phyloP scores from a whole-genome alignment of 441 rosid species.

The Erodium trifolium region DNA sequence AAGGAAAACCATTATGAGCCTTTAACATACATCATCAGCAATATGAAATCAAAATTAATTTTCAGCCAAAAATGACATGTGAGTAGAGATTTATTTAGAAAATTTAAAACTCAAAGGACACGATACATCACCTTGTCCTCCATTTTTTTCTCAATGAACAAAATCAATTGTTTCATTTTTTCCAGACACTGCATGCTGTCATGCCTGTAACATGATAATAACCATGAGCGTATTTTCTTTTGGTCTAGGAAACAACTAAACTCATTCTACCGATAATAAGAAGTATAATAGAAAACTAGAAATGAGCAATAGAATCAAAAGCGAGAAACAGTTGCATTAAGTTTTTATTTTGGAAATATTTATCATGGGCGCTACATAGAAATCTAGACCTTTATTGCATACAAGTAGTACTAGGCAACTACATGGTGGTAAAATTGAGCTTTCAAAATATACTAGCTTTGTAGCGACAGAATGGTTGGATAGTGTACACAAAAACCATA shows the following conservation, averaged over 20 bases:
- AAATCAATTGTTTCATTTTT: constrained; percentile 79
- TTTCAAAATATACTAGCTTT: background rate
- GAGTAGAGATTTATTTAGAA: background rate
- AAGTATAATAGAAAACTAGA: background rate
- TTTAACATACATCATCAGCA: background rate
- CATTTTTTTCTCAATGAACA: constrained; percentile 72
- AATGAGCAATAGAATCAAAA: too few relatives aligned
- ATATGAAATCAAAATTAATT: background rate
- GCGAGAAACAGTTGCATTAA: background rate
- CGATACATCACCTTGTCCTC: constrained; percentile 61
- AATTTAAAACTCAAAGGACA: constrained; percentile 4
- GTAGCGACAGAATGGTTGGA: constrained; percentile 3
- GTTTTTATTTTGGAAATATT: background rate
- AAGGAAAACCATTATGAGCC: constrained; percentile 11
- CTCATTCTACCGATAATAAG: background rate
- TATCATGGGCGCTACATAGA: background rate
- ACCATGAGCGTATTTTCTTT: constrained; percentile 12
- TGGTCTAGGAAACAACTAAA: background rate
- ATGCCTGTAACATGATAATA: constrained; percentile 62
- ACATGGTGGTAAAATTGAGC: constrained; percentile 10
- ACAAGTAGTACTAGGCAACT: background rate
- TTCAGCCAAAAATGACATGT: background rate
- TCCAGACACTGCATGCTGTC: constrained; percentile 80
- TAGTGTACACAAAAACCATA: constrained; percentile 20
- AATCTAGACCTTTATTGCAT: background rate